phyloP scores from a whole-genome alignment of 108 stramenopile genomes.

The Nannochloropsis granulata region DNA sequence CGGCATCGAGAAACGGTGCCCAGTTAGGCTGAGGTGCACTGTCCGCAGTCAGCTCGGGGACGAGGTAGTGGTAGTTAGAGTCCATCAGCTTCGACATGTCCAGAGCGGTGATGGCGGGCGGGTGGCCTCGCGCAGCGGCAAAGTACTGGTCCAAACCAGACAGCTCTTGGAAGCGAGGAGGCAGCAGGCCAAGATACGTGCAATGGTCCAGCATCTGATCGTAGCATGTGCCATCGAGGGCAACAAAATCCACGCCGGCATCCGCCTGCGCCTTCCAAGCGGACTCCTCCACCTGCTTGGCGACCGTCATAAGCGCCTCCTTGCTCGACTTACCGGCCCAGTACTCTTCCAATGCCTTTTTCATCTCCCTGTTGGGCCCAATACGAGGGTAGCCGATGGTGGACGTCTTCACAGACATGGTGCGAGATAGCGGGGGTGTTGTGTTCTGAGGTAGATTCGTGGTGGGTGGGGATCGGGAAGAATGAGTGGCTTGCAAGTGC shows the following conservation, averaged over 20 bases:
- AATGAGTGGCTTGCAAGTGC: no score
- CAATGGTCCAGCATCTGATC: conserved; percentile 39
- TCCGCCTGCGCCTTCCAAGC: conserved; percentile 46
- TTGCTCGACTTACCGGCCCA: conserved; percentile 32
- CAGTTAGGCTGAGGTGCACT: conserved; percentile 18
- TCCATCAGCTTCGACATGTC: conserved; percentile 57
- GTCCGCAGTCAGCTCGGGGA: conserved; percentile 39
- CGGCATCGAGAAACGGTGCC: conserved; percentile 3
- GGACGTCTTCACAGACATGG: not conserved
- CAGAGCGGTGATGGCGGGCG: conserved; percentile 35
- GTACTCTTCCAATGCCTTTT: conserved; percentile 47
- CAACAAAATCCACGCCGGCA: conserved; percentile 36
- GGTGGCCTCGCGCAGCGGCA: not conserved
- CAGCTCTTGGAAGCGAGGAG: conserved; percentile 21
- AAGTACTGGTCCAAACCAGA: conserved; percentile 38
- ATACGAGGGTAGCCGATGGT: conserved; percentile 46
- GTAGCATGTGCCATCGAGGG: conserved; percentile 46
- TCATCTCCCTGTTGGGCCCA: conserved; percentile 51
- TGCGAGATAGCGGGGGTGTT: not conserved
- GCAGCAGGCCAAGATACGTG: conserved; percentile 26
- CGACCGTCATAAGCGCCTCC: conserved; percentile 23
- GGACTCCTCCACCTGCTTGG: conserved; percentile 20
- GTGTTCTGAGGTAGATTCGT: not conserved
- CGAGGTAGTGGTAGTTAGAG: conserved; percentile 55
- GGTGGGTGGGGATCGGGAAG: not conserved